Conservation (phyloP, 192 early-diverging fungal genomes). For the Gryganskiella cystojenkinii region DNA sequence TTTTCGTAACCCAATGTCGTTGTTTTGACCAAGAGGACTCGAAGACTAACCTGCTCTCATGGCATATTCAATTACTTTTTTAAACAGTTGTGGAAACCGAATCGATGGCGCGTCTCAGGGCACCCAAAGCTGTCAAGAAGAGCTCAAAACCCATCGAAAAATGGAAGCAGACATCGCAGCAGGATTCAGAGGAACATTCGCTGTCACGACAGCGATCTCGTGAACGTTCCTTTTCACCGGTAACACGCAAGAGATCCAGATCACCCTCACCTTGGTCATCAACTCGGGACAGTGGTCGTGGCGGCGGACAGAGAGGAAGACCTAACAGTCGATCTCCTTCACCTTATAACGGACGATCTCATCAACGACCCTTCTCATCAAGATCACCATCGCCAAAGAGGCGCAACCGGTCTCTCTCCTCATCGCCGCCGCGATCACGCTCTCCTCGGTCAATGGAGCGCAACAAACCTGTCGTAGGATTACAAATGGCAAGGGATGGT, state of each 20-base stretch:
- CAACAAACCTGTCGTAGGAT: conserved; percentile 28
- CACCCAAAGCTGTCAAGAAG: conserved; percentile 23
- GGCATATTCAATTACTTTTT: not conserved
- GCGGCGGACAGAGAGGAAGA: conserved; percentile 3
- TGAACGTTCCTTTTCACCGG: conserved; percentile 6
- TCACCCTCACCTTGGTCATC: conserved; percentile 19
- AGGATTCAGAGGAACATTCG: not conserved
- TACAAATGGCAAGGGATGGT: conserved; percentile 33
- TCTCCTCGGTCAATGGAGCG: conserved; percentile 17
- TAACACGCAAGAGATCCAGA: not conserved
- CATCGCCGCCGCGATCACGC: conserved; percentile 13
- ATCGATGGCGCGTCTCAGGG: conserved; percentile 15
- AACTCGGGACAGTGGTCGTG: too few relatives aligned
- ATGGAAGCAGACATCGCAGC: conserved; percentile 18
- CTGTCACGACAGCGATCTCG: too few relatives aligned
- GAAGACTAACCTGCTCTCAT: not conserved
- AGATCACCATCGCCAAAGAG: conserved; percentile 26
- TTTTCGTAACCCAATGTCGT: not conserved
- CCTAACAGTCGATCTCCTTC: conserved; percentile 14
- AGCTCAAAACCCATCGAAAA: conserved; percentile 8
- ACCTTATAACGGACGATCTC: conserved; percentile 15
- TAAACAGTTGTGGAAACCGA: conserved; percentile 37
- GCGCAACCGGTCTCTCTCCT: not conserved
- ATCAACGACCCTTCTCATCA: conserved; percentile 17
- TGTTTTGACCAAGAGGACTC: not conserved